These are phyloP conservation scores for Penicillium dipodomyicola DNA, from an alignment of 495 filamentous ascomycete genomes.

Conservation along the genomic window DNA sequence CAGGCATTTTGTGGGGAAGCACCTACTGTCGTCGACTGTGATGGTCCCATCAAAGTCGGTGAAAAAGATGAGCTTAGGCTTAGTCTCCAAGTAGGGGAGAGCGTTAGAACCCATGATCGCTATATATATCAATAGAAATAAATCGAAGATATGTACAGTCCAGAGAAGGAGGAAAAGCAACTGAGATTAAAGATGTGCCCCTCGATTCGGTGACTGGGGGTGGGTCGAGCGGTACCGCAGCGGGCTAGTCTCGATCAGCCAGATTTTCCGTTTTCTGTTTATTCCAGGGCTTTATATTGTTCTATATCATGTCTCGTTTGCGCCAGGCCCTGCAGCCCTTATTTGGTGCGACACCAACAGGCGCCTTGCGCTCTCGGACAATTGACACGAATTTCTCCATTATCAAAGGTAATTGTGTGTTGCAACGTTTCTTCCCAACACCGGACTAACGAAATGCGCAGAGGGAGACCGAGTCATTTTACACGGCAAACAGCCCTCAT, in stretches of 20 bases:
- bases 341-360: constrained; percentile 27
- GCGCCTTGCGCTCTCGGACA: constrained; percentile 22
- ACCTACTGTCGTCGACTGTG: constrained; percentile 76
- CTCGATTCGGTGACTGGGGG: constrained; percentile 18
- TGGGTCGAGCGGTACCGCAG: constrained; percentile 15
- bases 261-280: constrained; percentile 17
- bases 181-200: constrained; percentile 12
- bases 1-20: background rate
- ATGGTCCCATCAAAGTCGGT: constrained; percentile 98
- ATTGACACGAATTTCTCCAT: constrained; percentile 44
- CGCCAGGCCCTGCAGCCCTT: constrained; percentile 37
- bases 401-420: constrained; percentile 34
- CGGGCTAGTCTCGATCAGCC: constrained; percentile 15
- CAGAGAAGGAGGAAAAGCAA: constrained; percentile 9
- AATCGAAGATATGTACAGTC: constrained; percentile 7
- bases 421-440: background rate
- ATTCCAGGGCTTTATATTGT: constrained; percentile 1
- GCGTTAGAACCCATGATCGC: constrained; percentile 35
- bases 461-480: constrained; percentile 61
- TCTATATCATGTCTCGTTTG: constrained; percentile 38
- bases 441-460: constrained; percentile 24
- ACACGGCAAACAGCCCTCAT: constrained; percentile 46
- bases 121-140: constrained; percentile 8
- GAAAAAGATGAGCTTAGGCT: constrained; percentile 89
- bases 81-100: constrained; percentile 55